Conservation (phyloP, 1,284 basidiomycete genomes). For the Volvariella surrecta region DNA sequence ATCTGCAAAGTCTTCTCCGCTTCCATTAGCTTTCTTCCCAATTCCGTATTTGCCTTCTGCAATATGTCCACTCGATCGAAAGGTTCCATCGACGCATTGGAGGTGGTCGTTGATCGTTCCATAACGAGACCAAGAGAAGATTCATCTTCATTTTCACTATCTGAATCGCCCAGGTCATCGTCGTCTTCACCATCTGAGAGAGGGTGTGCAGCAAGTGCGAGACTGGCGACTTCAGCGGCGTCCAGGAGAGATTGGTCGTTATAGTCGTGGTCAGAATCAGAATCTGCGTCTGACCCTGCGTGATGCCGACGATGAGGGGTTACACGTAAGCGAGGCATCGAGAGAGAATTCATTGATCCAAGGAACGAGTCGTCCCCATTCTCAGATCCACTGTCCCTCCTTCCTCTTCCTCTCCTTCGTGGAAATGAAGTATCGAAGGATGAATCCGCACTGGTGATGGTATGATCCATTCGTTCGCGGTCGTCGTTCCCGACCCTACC, state of each 20-base stretch:
- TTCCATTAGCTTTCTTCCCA: conserved; percentile 64
- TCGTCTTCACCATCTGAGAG: too few species aligned
- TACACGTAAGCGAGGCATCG: conserved; percentile 31
- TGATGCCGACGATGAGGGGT: too few species aligned
- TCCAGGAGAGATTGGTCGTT: not conserved
- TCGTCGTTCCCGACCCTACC: conserved; percentile 4
- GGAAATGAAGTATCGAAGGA: too few species aligned
- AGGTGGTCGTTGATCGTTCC: conserved; percentile 47
- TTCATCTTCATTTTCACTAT: conserved; percentile 47
- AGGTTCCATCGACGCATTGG: conserved; percentile 54
- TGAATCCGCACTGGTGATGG: conserved; percentile 9
- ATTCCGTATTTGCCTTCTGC: conserved; percentile 64
- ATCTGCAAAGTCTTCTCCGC: conserved; percentile 60
- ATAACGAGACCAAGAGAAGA: conserved; percentile 47
- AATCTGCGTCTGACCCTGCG: conserved; percentile 11
- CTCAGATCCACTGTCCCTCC: too few species aligned
- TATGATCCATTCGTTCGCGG: conserved; percentile 17
- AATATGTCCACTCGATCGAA: conserved; percentile 62
- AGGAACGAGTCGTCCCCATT: conserved; percentile 16
- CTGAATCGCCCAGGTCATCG: conserved; percentile 18
- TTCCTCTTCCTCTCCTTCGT: too few species aligned
- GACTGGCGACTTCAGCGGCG: not conserved
- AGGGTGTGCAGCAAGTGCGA: conserved; percentile 7
- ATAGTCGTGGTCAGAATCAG: conserved; percentile 13
- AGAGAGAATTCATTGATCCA: conserved; percentile 24